Conservation (phyloP, 2,329 filamentous ascomycete genomes). For the Aspergillus sclerotialis region DNA sequence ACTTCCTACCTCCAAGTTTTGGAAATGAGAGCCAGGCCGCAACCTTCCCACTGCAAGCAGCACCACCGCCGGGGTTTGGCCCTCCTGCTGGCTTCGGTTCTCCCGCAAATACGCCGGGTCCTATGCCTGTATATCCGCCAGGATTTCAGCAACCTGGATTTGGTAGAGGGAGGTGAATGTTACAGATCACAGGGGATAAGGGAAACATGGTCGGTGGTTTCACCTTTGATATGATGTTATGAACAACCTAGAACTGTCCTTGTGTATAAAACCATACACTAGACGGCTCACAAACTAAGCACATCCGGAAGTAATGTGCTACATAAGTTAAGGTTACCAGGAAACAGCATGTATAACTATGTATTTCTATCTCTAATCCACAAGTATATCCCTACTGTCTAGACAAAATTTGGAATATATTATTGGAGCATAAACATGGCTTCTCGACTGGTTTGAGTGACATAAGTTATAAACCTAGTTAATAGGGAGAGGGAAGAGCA, state of each 20-base stretch:
- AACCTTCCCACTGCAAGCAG: constrained; percentile 30
- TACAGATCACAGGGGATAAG: not conserved
- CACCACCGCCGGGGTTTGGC: constrained; percentile 45
- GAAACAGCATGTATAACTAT: no score
- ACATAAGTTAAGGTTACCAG: no score
- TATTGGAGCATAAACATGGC: no score
- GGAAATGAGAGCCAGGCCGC: constrained; percentile 23
- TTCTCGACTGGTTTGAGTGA: no score
- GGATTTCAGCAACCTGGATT: constrained; percentile 37
- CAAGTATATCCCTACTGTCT: no score
- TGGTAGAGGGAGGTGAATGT: constrained; percentile 21
- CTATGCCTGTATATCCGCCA: constrained; percentile 32
- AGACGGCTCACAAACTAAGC: no score
- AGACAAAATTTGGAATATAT: not conserved
- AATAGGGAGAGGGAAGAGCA: constrained; percentile 1
- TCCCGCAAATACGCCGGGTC: constrained; percentile 18
- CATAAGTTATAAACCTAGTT: no score
- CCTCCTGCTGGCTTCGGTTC: constrained; percentile 42
- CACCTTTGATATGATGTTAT: no score
- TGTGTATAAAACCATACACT: no score
- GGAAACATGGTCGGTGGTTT: no score
- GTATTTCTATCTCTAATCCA: no score
- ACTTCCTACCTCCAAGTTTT: constrained; percentile 35
- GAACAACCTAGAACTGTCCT: no score
- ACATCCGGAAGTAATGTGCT: not conserved